Conservation (phyloP, 2,329 filamentous ascomycete species). For the Hymenotorrendiella dingleyae region DNA sequence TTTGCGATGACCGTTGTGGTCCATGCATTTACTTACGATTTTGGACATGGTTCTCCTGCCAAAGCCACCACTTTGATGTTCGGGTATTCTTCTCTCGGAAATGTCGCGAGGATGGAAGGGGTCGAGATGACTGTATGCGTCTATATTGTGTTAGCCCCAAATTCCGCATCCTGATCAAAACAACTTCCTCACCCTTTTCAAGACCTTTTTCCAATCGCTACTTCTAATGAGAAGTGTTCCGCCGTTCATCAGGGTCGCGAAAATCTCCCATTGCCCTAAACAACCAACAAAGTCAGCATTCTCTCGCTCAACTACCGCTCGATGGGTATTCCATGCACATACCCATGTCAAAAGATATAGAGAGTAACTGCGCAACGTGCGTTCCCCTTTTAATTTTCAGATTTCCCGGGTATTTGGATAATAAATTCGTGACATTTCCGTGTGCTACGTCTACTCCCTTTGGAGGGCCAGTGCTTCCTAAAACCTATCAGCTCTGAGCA, state of each 20-base stretch:
- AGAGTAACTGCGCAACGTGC: conserved; percentile 49
- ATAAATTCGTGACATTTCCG: conserved; percentile 47
- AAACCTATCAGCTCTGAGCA: conserved; percentile 27
- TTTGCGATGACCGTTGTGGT: background rate
- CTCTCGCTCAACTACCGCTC: too few species aligned
- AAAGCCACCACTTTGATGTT: conserved; percentile 48
- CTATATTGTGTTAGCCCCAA: background rate
- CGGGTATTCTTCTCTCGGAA: conserved; percentile 41
- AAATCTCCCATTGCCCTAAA: conserved; percentile 57
- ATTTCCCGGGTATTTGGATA: conserved; percentile 45
- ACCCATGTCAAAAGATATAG: conserved; percentile 58
- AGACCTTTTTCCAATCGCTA: conserved; percentile 41
- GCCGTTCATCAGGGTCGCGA: conserved; percentile 50
- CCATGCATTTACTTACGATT: conserved; percentile 32
- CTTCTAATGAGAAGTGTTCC: conserved; percentile 49
- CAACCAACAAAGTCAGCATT: background rate
- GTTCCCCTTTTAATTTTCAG: conserved; percentile 44
- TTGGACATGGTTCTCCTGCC: conserved; percentile 46
- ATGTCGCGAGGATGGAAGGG: conserved; percentile 48
- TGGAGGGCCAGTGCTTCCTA: conserved; percentile 64
- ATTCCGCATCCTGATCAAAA: background rate
- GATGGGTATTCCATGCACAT: conserved; percentile 29
- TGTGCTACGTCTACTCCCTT: conserved; percentile 71
- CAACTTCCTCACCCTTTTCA: conserved; percentile 36
- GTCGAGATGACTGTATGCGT: conserved; percentile 47